phyloP scores from a whole-genome alignment of 2,329 filamentous ascomycete genomes.

The Aspergillus hortae region DNA sequence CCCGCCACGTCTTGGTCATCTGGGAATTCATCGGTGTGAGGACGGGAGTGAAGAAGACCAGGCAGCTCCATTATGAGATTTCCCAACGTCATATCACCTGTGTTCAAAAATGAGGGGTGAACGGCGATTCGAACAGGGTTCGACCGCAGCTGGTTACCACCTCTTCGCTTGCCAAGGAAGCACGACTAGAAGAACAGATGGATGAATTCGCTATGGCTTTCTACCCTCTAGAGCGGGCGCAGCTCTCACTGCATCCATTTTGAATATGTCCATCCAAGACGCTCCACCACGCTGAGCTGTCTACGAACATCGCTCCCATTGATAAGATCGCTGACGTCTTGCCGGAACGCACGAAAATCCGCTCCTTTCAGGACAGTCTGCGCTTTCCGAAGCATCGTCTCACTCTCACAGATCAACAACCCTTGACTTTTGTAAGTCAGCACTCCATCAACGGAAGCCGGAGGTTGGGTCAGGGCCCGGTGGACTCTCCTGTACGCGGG shows the following conservation, averaged over 20 bases:
- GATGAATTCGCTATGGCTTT: too few relatives aligned
- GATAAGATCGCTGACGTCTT: slow-evolving; percentile 81
- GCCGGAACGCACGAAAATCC: slow-evolving; percentile 77
- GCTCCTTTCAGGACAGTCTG: slow-evolving; percentile 66
- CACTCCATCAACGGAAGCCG: slow-evolving; percentile 68
- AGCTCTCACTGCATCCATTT: slow-evolving; percentile 57
- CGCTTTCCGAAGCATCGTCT: slow-evolving; percentile 71
- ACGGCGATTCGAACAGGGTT: too few relatives aligned
- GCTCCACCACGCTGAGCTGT: slow-evolving; percentile 74
- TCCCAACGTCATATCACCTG: too few relatives aligned
- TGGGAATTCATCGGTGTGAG: too few relatives aligned
- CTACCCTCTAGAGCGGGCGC: too few relatives aligned
- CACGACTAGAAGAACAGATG: too few relatives aligned
- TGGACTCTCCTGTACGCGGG: slow-evolving; percentile 65
- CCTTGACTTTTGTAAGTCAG: slow-evolving; percentile 92
- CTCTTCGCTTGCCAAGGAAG: too few relatives aligned
- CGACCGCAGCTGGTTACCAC: too few relatives aligned
- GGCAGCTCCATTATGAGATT: too few relatives aligned
- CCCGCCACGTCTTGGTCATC: too few relatives aligned
- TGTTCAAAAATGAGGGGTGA: too few relatives aligned
- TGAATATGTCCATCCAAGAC: slow-evolving; percentile 87
- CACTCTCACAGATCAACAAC: slow-evolving; percentile 82
- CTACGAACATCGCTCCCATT: slow-evolving; percentile 72
- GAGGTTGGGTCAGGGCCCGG: slow-evolving; percentile 67
- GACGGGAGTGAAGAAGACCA: too few relatives aligned